Percentiles rank a stretch among this genome's conserved stretches.
These are phyloP conservation scores for Leccinum boreale DNA, from an alignment of 768 basidiomycete species.

Conservation along the genomic window DNA sequence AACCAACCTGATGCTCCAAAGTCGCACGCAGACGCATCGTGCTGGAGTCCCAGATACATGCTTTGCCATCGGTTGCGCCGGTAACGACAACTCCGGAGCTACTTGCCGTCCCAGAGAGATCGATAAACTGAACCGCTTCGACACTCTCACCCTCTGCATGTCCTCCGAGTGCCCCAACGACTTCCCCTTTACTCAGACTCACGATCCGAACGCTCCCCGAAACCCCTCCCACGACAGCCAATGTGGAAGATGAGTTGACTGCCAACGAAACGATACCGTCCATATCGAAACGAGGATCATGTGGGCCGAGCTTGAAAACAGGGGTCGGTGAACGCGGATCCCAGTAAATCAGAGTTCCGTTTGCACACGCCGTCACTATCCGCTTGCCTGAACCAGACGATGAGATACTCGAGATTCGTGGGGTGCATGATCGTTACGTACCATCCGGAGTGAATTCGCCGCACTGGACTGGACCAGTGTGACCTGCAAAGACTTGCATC, in stretches of 20 bases:
- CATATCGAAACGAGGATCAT: constrained; percentile 72
- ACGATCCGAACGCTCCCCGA: constrained; percentile 85
- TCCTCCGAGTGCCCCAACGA: constrained; percentile 73
- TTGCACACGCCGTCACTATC: constrained; percentile 82
- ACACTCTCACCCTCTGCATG: constrained; percentile 87
- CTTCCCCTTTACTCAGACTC: constrained; percentile 81
- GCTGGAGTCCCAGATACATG: constrained; percentile 90
- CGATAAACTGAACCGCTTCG: constrained; percentile 82
- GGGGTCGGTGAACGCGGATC: constrained; percentile 80
- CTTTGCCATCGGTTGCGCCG: constrained; percentile 91
- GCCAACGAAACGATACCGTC: constrained; percentile 86
- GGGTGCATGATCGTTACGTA: constrained; percentile 20
- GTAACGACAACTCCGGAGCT: constrained; percentile 66
- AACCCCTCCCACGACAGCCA: constrained; percentile 89
- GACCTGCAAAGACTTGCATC: constrained; percentile 95
- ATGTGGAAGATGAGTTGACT: constrained; percentile 78
- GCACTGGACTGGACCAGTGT: constrained; percentile 77
- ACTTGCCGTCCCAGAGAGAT: constrained; percentile 55
- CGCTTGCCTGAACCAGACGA: constrained; percentile 60
- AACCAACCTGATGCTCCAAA: constrained; percentile 73
- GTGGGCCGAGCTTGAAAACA: constrained; percentile 71
- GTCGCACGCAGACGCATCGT: constrained; percentile 84
- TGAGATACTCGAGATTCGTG: background rate
- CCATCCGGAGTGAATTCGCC: constrained; percentile 94
- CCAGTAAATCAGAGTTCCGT: constrained; percentile 85